Conservation (phyloP, 129 eudicot genomes). For the Mikania micrantha region DNA sequence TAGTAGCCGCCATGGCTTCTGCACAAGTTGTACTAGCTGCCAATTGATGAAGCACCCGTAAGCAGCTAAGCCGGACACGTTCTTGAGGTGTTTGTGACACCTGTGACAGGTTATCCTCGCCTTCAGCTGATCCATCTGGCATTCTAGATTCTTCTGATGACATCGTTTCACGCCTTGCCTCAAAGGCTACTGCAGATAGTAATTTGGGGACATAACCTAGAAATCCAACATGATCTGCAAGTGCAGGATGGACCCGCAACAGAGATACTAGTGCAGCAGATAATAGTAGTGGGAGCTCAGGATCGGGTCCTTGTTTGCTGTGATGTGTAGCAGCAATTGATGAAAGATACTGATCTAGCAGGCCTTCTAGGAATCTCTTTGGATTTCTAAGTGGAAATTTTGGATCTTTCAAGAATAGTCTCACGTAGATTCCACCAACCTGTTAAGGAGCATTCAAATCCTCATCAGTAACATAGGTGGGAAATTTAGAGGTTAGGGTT, state of each 20-base stretch:
- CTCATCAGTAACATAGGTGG: not conserved
- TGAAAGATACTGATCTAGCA: constrained; percentile 90
- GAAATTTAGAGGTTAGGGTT: not conserved
- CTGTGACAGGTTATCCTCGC: constrained; percentile 46
- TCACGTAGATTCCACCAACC: constrained; percentile 97
- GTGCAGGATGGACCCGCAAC: constrained; percentile 92
- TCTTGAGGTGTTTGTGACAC: constrained; percentile 78
- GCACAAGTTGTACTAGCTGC: constrained; percentile 98
- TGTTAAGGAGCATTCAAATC: constrained; percentile 18
- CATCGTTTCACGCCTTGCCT: constrained; percentile 85
- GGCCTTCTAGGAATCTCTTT: constrained; percentile 85
- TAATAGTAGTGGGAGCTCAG: constrained; percentile 85
- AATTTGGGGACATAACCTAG: constrained; percentile 95
- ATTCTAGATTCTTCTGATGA: constrained; percentile 47
- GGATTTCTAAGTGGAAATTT: constrained; percentile 98
- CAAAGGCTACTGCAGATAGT: constrained; percentile 87
- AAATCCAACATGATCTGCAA: constrained; percentile 94
- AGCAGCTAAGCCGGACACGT: constrained; percentile 92
- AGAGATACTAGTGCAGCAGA: constrained; percentile 96
- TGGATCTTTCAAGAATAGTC: constrained; percentile 90
- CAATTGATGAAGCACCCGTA: constrained; percentile 92
- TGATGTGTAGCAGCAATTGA: constrained; percentile 86
- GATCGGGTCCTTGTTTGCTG: constrained; percentile 59
- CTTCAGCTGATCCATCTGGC: constrained; percentile 36
- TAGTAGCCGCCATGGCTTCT: constrained; percentile 99